phyloP scores from a whole-genome alignment of 2,329 filamentous ascomycete genomes.

The Remersonia thermophila region DNA sequence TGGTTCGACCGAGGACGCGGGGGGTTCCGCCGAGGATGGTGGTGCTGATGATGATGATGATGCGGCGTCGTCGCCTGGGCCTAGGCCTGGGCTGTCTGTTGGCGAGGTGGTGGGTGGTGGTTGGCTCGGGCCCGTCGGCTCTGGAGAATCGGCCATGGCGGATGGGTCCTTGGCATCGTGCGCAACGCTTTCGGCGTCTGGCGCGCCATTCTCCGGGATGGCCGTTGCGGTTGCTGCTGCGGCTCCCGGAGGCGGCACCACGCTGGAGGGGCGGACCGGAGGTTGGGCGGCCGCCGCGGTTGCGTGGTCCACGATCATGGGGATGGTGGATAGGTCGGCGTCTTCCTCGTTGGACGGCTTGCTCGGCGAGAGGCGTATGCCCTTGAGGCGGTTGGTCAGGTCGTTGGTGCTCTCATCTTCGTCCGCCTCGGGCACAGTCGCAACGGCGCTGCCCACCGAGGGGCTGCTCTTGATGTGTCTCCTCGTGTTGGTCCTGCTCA shows the following conservation, averaged over 20 bases:
- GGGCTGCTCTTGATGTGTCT: constrained; percentile 70
- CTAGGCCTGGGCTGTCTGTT: no score
- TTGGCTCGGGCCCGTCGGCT: no score
- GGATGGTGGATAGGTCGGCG: constrained; percentile 23
- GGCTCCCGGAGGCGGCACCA: constrained; percentile 12
- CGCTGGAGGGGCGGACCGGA: constrained; percentile 13
- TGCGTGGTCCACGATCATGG: constrained; percentile 30
- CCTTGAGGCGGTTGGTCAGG: constrained; percentile 33
- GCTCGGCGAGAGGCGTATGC: constrained; percentile 42
- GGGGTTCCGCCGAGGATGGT: no score
- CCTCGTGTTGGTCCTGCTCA: constrained; percentile 57
- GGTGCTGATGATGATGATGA: no score
- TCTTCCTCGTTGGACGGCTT: constrained; percentile 34
- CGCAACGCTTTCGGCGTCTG: not conserved
- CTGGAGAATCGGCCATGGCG: no score
- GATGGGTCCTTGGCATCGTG: no score
- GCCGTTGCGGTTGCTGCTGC: no score
- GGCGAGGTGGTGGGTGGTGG: no score
- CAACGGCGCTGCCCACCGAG: constrained; percentile 65
- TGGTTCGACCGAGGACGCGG: no score
- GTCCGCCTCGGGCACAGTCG: constrained; percentile 70
- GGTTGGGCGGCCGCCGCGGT: constrained; percentile 4
- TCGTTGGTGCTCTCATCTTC: constrained; percentile 53
- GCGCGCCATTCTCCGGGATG: no score
- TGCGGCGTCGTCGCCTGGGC: no score